phyloP scores from a whole-genome alignment of 129 eudicot genomes.

The Arctium lappa region DNA sequence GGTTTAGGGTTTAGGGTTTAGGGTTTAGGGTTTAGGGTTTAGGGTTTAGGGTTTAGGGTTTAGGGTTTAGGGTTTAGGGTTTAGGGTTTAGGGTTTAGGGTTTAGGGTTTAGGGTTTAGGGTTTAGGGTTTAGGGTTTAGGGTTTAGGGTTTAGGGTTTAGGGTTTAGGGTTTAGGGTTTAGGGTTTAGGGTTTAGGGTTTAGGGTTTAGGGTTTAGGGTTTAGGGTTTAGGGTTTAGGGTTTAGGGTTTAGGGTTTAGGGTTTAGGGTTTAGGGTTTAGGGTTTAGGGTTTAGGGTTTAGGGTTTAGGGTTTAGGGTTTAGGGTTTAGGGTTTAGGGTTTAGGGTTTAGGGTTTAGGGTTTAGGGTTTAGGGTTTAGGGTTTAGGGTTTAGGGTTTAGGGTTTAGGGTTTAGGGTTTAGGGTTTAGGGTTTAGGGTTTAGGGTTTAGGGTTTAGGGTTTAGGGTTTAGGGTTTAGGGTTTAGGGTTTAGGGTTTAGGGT shows the following conservation, averaged over 20 bases:
- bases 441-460: slow-evolving; percentile 3
- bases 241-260: neutral
- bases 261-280: neutral
- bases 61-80: neutral
- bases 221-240: slow-evolving; percentile 3
- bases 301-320: slow-evolving; percentile 15
- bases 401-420: slow-evolving; percentile 14
- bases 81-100: neutral
- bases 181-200: neutral
- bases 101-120: slow-evolving; percentile 13
- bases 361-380: slow-evolving; percentile 2
- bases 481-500: neutral
- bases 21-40: slow-evolving; percentile 11
- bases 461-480: slow-evolving; percentile 3
- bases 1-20: slow-evolving; percentile 4
- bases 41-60: slow-evolving; percentile 5
- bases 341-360: slow-evolving; percentile 15
- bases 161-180: neutral
- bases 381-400: slow-evolving; percentile 2
- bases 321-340: slow-evolving; percentile 9
- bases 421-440: neutral
- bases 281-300: slow-evolving; percentile 13
- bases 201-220: slow-evolving; percentile 9
- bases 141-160: neutral
- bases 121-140: slow-evolving; percentile 13